These are phyloP conservation scores for Antitrichia curtipendula DNA, from an alignment of 225 moss, liverwort and hornwort species.

Conservation along the genomic window DNA sequence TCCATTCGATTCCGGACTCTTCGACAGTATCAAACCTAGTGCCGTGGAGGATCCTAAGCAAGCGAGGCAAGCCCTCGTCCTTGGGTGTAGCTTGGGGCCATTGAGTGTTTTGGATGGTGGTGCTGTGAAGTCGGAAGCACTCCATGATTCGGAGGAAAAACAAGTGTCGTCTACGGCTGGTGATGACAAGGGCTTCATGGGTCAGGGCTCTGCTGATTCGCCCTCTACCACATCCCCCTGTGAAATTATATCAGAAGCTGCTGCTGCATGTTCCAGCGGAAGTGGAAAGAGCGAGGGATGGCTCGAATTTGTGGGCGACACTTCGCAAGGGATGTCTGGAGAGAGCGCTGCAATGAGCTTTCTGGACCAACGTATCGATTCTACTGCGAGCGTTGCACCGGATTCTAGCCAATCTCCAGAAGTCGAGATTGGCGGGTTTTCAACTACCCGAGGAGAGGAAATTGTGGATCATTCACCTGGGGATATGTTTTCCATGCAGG, in stretches of 20 bases:
- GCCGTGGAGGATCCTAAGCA: neutral
- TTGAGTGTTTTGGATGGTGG: neutral
- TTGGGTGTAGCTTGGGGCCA: conserved; percentile 1
- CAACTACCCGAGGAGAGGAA: neutral
- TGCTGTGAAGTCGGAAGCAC: neutral
- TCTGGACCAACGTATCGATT: neutral
- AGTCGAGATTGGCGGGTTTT: neutral
- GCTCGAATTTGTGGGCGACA: neutral
- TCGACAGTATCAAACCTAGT: neutral
- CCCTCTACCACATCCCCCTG: neutral
- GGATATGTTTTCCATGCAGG: neutral
- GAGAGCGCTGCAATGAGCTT: neutral
- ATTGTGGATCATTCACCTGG: neutral
- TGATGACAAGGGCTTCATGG: neutral
- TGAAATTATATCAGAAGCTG: neutral
- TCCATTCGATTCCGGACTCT: neutral
- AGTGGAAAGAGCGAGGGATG: neutral
- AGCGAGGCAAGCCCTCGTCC: neutral
- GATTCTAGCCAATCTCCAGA: neutral
- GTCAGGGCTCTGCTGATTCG: neutral
- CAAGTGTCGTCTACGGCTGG: neutral
- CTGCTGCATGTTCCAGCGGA: neutral
- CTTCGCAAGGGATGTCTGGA: neutral
- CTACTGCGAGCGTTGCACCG: neutral
- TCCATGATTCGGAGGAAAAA: neutral